Conservation (phyloP, 305 asterid species). For the Caryopteris hybrid region DNA sequence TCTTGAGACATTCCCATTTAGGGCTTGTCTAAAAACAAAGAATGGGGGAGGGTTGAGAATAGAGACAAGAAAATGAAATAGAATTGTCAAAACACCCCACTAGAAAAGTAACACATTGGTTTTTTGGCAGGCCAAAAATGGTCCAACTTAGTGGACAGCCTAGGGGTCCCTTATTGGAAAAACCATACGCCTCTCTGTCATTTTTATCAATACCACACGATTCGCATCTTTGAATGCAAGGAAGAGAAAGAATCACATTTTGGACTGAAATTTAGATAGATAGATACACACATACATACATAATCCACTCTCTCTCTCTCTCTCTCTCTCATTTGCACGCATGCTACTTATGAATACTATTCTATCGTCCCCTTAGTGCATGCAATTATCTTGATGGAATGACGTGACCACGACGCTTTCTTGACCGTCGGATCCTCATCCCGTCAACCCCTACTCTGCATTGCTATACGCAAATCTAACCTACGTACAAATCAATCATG, state of each 20-base stretch:
- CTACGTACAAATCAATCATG: too few species aligned
- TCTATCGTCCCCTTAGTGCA: conserved; percentile 1
- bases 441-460: too few species aligned
- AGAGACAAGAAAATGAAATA: conserved; percentile 25
- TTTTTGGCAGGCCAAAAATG: conserved; percentile 10
- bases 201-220: conserved; percentile 59
- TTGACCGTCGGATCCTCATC: conserved; percentile 25
- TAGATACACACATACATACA: too few species aligned
- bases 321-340: neutral
- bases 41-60: neutral
- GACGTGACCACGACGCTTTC: conserved; percentile 20
- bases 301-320: neutral
- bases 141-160: conserved; percentile 12
- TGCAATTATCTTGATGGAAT: conserved; percentile 16
- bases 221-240: conserved; percentile 57
- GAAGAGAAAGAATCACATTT: too few species aligned
- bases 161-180: conserved; percentile 17
- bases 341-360: too few species aligned
- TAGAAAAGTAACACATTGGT: conserved; percentile 18
- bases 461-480: too few species aligned
- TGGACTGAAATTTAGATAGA: too few species aligned
- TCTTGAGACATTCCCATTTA: too few species aligned
- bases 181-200: too few species aligned
- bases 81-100: neutral
- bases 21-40: too few species aligned